Conservation (phyloP, 352 stramenopile genomes). For the Globisporangium spinosum region DNA sequence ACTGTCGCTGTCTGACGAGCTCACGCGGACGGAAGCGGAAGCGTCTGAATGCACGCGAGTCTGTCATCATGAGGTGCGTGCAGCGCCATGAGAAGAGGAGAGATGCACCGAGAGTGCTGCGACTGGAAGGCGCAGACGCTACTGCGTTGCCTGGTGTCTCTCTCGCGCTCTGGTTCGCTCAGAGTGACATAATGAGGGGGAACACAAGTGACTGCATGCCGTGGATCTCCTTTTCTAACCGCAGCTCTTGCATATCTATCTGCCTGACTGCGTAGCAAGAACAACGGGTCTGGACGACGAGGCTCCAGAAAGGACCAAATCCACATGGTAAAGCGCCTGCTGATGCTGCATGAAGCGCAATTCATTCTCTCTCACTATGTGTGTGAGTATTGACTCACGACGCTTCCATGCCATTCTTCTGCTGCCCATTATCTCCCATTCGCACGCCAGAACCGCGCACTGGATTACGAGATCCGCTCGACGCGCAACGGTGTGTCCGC, state of each 20-base stretch:
- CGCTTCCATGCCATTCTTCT: neutral
- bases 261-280: slow-evolving; percentile 9
- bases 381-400: slow-evolving; percentile 3
- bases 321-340: slow-evolving; percentile 3
- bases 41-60: slow-evolving; percentile 16
- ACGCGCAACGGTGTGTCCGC: slow-evolving; percentile 67
- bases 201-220: neutral
- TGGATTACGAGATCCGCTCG: slow-evolving; percentile 53
- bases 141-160: neutral
- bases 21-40: slow-evolving; percentile 8
- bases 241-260: neutral
- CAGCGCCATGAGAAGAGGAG: neutral
- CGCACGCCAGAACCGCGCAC: slow-evolving; percentile 37
- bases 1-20: slow-evolving; percentile 3
- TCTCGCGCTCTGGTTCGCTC: neutral
- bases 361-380: neutral
- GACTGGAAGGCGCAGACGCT: neutral
- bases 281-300: slow-evolving; percentile 17
- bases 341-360: neutral
- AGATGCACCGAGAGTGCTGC: neutral
- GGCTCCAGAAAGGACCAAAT: slow-evolving; percentile 14
- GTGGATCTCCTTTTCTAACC: neutral
- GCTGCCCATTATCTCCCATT: neutral
- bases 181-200: neutral
- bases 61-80: slow-evolving; percentile 43